phyloP scores from a whole-genome alignment of 2,329 filamentous ascomycete species.

The Talaromyces islandicus region DNA sequence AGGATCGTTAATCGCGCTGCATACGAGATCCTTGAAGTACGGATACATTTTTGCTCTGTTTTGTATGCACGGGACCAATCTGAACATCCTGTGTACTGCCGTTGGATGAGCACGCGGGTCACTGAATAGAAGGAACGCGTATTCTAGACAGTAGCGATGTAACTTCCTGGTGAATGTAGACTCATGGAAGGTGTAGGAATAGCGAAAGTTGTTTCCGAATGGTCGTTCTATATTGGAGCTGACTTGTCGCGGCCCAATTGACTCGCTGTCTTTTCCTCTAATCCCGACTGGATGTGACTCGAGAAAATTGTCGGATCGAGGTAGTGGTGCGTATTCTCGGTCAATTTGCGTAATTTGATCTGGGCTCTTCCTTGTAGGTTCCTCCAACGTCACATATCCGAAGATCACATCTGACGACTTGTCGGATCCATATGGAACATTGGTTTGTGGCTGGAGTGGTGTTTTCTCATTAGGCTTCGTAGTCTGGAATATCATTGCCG shows the following conservation, averaged over 20 bases:
- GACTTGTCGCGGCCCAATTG: background rate
- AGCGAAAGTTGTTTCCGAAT: background rate
- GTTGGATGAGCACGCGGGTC: conserved; percentile 16
- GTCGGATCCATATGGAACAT: no score
- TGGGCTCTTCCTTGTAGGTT: no score
- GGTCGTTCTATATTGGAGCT: background rate
- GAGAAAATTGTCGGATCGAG: background rate
- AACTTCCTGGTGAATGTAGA: conserved; percentile 66
- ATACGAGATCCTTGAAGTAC: background rate
- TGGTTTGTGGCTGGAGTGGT: no score
- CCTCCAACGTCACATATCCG: no score
- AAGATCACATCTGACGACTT: no score
- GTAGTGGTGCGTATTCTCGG: no score
- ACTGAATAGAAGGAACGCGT: conserved; percentile 54
- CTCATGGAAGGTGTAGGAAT: conserved; percentile 48
- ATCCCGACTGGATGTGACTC: background rate
- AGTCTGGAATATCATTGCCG: no score
- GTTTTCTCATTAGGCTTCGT: no score
- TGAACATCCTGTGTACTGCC: conserved; percentile 18
- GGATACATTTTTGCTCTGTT: conserved; percentile 10
- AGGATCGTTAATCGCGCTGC: conserved; percentile 9
- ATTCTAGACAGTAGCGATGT: conserved; percentile 61
- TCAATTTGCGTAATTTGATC: no score
- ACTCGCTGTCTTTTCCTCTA: background rate
- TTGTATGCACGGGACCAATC: conserved; percentile 20